These are phyloP conservation scores for Fusarium siculi DNA, from an alignment of 2,329 filamentous ascomycete species.

Conservation along the genomic window DNA sequence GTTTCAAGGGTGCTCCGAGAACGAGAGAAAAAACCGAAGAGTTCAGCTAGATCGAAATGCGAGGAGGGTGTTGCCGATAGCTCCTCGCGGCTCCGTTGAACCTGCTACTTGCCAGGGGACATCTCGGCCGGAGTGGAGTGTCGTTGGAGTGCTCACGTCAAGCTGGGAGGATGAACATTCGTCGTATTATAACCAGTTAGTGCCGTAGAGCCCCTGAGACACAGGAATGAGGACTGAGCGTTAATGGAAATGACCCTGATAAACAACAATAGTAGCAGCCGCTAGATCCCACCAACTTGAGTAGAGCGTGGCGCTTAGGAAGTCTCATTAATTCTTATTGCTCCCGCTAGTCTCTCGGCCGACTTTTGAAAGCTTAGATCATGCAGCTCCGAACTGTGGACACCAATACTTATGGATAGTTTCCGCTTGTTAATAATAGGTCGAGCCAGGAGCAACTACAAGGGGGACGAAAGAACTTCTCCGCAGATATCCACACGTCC, in stretches of 20 bases:
- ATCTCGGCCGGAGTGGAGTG: conserved; percentile 29
- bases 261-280: background rate
- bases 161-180: conserved; percentile 19
- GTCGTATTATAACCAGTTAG: background rate
- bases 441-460: background rate
- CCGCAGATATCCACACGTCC: conserved; percentile 14
- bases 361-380: conserved; percentile 17
- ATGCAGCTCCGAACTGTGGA: background rate
- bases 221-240: background rate
- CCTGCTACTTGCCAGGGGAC: conserved; percentile 14
- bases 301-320: conserved; percentile 18
- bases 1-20: background rate
- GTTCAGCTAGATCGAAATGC: conserved; percentile 3
- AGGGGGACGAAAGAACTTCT: conserved; percentile 7
- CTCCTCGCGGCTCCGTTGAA: conserved; percentile 20
- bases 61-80: conserved; percentile 6
- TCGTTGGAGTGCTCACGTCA: conserved; percentile 31
- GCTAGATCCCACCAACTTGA: conserved; percentile 1
- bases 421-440: conserved; percentile 5
- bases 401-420: background rate
- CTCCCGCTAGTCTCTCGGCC: conserved; percentile 14
- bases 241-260: background rate
- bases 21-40: background rate
- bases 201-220: background rate
- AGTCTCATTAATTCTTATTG: conserved; percentile 9